A percentile compares a stretch with the other conserved stretches of the same genome.
Evolutionary conservation across 176 grass and related monocot genomes (phyloP).

Genomic region (Carex kokanica): DNA sequence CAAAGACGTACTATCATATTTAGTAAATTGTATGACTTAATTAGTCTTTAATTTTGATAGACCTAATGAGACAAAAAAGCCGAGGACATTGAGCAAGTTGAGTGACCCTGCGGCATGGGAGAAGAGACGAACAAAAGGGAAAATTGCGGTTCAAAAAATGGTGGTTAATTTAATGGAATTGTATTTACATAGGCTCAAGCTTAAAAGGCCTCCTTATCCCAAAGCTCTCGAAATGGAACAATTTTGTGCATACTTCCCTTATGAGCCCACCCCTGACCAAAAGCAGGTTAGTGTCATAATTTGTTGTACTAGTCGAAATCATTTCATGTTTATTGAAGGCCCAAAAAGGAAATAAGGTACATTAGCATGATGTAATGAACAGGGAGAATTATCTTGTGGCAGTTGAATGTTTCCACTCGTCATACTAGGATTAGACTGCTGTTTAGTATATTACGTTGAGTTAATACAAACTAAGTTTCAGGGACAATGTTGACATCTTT

Average conservation of each 20-base stretch:
- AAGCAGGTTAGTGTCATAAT: conserved; percentile 43
- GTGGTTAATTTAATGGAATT: conserved; percentile 92
- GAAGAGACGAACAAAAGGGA: conserved; percentile 87
- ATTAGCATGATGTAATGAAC: neutral
- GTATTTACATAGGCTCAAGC: conserved; percentile 85
- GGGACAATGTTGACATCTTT: neutral
- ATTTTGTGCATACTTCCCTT: conserved; percentile 80
- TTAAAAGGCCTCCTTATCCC: conserved; percentile 59
- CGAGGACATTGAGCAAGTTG: conserved; percentile 76
- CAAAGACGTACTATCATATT: neutral
- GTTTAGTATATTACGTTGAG: neutral
- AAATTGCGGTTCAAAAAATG: conserved; percentile 96
- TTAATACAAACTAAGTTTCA: neutral
- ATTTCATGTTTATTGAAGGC: neutral
- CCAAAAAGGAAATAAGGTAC: neutral
- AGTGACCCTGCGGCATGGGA: conserved; percentile 74
- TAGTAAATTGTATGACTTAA: neutral
- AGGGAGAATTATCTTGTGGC: neutral
- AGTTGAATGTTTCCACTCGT: neutral
- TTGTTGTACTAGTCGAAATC: neutral
- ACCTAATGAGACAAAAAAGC: conserved; percentile 79
- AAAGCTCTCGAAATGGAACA: conserved; percentile 46
- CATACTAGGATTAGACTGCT: neutral
- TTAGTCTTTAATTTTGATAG: conserved; percentile 44
- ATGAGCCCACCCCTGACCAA: conserved; percentile 87